Conservation (phyloP, 2,329 filamentous ascomycete genomes). For the Curvularia sp. region DNA sequence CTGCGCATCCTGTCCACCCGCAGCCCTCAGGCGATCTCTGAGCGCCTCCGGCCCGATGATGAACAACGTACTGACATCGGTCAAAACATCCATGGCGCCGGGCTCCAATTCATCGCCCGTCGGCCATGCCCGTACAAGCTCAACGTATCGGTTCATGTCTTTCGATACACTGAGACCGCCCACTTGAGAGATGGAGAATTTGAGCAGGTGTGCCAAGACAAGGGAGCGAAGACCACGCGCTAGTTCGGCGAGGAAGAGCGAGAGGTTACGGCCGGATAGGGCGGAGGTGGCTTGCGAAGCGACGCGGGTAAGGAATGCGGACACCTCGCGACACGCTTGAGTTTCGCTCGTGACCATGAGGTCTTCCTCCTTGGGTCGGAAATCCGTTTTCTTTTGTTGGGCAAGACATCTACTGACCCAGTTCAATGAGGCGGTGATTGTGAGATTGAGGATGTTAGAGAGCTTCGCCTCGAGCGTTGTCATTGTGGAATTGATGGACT, state of each 20-base stretch:
- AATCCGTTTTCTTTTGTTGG: conserved; percentile 86
- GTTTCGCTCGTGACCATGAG: conserved; percentile 64
- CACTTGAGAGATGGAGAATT: conserved; percentile 89
- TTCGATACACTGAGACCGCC: conserved; percentile 95
- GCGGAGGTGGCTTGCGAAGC: conserved; percentile 69
- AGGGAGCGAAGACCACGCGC: conserved; percentile 78
- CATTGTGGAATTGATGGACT: conserved; percentile 75
- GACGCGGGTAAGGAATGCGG: conserved; percentile 76
- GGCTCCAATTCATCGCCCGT: conserved; percentile 63
- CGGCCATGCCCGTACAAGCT: conserved; percentile 83
- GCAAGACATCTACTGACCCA: conserved; percentile 77
- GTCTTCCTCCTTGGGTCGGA: conserved; percentile 79
- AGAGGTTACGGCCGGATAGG: conserved; percentile 83
- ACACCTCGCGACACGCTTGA: conserved; percentile 80
- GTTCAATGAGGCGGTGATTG: conserved; percentile 75
- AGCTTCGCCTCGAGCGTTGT: conserved; percentile 86
- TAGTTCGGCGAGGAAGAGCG: conserved; percentile 82
- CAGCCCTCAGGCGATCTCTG: conserved; percentile 59
- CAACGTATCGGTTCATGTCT: conserved; percentile 92
- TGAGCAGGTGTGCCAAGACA: conserved; percentile 91
- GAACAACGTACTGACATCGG: conserved; percentile 94
- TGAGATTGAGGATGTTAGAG: conserved; percentile 71
- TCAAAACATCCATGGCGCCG: conserved; percentile 76
- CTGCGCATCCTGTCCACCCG: conserved; percentile 53
- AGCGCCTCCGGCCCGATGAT: conserved; percentile 76